Conservation (phyloP, 805 yeast genomes). For the Suhomyces prunicola region DNA sequence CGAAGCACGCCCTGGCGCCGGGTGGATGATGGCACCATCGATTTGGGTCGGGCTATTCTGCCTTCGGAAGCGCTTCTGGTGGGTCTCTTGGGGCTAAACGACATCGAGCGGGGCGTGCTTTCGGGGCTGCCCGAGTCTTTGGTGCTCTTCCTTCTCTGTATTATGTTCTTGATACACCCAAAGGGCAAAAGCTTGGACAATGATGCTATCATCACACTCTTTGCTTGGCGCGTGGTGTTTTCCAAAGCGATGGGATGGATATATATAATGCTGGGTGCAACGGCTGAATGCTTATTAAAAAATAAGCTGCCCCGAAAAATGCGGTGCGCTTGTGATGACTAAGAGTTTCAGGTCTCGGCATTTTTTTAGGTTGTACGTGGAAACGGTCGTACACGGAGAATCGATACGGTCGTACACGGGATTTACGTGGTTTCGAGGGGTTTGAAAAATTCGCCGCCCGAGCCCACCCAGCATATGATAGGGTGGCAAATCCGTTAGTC, state of each 20-base stretch:
- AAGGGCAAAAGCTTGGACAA: constrained; percentile 1
- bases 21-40: neutral
- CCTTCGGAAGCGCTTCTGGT: neutral
- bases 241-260: neutral
- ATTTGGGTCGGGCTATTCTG: neutral
- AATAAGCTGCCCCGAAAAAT: neutral
- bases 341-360: neutral
- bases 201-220: neutral
- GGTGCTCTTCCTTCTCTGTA: neutral
- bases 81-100: neutral
- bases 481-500: neutral
- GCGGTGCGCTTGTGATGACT: neutral
- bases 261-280: neutral
- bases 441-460: too few relatives aligned
- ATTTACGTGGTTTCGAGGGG: neutral
- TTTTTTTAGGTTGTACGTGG: neutral
- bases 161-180: constrained; percentile 4
- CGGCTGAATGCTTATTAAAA: neutral
- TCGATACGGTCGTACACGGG: neutral
- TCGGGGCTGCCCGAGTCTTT: neutral
- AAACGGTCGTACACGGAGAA: neutral
- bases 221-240: neutral
- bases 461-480: neutral
- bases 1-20: neutral
- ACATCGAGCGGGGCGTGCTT: neutral